Conservation (phyloP, 768 basidiomycete genomes). For the Lactarius psammicola region DNA sequence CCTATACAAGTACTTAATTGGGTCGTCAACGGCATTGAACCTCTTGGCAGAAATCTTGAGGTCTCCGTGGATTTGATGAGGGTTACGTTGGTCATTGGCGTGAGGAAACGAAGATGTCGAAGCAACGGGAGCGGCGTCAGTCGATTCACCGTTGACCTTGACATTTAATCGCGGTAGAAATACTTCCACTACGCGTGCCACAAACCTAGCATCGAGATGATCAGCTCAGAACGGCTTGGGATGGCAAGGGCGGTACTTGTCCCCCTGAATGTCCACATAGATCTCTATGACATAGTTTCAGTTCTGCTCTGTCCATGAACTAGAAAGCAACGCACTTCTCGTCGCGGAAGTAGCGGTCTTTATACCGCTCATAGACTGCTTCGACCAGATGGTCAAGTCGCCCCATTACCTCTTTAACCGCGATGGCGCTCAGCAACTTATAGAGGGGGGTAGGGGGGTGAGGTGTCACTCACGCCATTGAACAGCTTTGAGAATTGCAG, state of each 20-base stretch:
- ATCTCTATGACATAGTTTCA: constrained; percentile 52
- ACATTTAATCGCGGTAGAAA: constrained; percentile 50
- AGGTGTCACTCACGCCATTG: constrained; percentile 85
- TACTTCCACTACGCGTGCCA: constrained; percentile 76
- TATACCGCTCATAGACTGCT: constrained; percentile 92
- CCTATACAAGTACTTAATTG: constrained; percentile 81
- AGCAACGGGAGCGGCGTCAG: constrained; percentile 30
- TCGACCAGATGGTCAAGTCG: constrained; percentile 94
- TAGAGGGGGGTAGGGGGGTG: constrained; percentile 15
- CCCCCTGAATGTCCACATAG: constrained; percentile 81
- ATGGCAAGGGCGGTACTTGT: constrained; percentile 58
- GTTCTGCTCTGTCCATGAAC: constrained; percentile 7
- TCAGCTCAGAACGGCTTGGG: constrained; percentile 24
- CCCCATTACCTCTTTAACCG: constrained; percentile 84
- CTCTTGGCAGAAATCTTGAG: constrained; percentile 73
- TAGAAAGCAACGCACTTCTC: constrained; percentile 65
- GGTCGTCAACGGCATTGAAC: constrained; percentile 69
- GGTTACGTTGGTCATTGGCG: constrained; percentile 41
- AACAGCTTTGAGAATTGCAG: constrained; percentile 84
- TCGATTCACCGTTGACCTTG: constrained; percentile 19
- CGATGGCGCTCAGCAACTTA: constrained; percentile 22
- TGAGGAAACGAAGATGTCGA: constrained; percentile 42
- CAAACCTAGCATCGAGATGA: constrained; percentile 54
- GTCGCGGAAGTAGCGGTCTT: constrained; percentile 88
- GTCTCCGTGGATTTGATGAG: constrained; percentile 76